A percentile compares a stretch with the other conserved stretches of the same genome.
These are phyloP conservation scores for Macrolepiota albuminosa DNA, from an alignment of 768 basidiomycete species.

Conservation along the genomic window DNA sequence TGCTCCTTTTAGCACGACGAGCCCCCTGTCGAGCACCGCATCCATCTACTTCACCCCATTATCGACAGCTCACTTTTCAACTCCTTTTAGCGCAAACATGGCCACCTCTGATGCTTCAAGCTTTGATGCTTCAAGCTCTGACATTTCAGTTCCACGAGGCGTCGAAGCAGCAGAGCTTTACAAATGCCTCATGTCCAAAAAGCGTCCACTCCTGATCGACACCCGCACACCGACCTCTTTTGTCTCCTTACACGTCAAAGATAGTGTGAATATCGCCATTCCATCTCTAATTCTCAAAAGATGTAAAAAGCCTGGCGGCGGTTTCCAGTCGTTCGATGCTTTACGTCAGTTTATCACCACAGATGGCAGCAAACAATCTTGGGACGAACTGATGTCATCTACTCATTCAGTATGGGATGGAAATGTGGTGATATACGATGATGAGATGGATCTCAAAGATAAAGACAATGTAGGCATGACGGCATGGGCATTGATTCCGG, in stretches of 20 bases:
- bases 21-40: constrained; percentile 40
- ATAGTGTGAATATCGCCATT: constrained; percentile 81
- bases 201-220: constrained; percentile 73
- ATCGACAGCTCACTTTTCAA: constrained; percentile 24
- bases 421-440: constrained; percentile 70
- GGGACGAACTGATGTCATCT: constrained; percentile 57
- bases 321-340: constrained; percentile 60
- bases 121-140: constrained; percentile 14
- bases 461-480: constrained; percentile 48
- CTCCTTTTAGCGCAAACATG: constrained; percentile 24
- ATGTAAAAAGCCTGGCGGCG: constrained; percentile 64
- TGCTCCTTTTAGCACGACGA: constrained; percentile 34
- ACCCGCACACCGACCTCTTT: constrained; percentile 69
- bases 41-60: constrained; percentile 52
- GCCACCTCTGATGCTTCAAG: constrained; percentile 17
- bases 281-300: constrained; percentile 90
- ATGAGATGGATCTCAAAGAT: constrained; percentile 70
- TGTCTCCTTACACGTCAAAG: constrained; percentile 55
- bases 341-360: constrained; percentile 82
- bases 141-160: constrained; percentile 25
- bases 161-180: constrained; percentile 44
- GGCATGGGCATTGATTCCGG: constrained; percentile 67
- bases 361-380: constrained; percentile 62
- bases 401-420: constrained; percentile 61
- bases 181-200: constrained; percentile 41